phyloP scores from a whole-genome alignment of 2,329 filamentous ascomycete genomes.

The Colletotrichum tabaci region DNA sequence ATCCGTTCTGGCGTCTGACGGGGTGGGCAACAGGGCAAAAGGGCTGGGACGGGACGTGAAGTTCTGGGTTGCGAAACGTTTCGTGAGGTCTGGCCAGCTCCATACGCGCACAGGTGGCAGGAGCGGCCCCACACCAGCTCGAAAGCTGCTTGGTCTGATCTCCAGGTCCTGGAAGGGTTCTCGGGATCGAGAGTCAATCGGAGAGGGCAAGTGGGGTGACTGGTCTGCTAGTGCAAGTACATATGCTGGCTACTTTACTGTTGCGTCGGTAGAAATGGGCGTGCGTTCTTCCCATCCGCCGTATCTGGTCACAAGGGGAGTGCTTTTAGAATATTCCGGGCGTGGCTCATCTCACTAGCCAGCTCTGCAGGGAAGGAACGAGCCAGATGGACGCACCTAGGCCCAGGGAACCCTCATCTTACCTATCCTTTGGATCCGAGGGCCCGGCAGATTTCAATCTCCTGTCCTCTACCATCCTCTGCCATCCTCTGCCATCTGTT shows the following conservation, averaged over 20 bases:
- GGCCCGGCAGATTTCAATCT: too few species aligned
- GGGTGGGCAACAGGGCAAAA: neutral
- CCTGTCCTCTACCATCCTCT: too few species aligned
- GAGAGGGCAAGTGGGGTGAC: constrained; percentile 27
- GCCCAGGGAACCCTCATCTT: constrained; percentile 45
- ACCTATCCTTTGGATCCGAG: too few species aligned
- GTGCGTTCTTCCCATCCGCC: too few species aligned
- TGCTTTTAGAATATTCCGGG: neutral
- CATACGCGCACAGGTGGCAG: constrained; percentile 37
- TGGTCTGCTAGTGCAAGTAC: neutral
- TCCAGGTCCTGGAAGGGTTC: constrained; percentile 46
- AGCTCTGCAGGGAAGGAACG: neutral
- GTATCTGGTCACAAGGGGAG: neutral
- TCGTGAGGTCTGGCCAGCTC: constrained; percentile 41
- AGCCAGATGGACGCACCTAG: constrained; percentile 14
- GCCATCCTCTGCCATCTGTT: too few species aligned
- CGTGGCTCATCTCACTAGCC: neutral
- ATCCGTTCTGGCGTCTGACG: too few species aligned
- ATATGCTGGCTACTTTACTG: too few species aligned
- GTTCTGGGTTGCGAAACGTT: constrained; percentile 39
- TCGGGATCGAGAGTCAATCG: constrained; percentile 41
- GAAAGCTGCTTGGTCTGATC: constrained; percentile 54
- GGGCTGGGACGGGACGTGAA: constrained; percentile 44
- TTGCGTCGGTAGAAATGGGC: too few species aligned
- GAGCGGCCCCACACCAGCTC: constrained; percentile 48